These are phyloP conservation scores for Phaseolus lunatus DNA, from an alignment of 306 rosid genomes.

Conservation along the genomic window DNA sequence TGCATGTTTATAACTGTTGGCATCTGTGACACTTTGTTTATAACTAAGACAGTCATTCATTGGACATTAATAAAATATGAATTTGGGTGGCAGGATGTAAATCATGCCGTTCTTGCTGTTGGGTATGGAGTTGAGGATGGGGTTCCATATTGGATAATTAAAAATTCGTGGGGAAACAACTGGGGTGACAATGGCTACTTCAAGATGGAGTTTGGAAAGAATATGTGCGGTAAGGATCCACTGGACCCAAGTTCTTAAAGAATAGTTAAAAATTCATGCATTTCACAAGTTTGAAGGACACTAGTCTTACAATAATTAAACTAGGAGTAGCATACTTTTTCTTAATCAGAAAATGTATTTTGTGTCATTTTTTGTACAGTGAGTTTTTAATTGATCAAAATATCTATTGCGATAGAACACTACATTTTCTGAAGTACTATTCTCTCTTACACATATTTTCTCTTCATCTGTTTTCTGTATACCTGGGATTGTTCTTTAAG, in stretches of 20 bases:
- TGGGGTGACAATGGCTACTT: slow-evolving; percentile 98
- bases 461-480: not conserved
- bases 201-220: slow-evolving; percentile 95
- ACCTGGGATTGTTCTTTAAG: not conserved
- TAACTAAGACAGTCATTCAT: not conserved
- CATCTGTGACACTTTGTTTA: slow-evolving; percentile 9
- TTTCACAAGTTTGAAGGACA: not conserved
- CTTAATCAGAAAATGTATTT: not conserved
- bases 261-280: not conserved
- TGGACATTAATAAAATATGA: slow-evolving; percentile 25
- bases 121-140: slow-evolving; percentile 89
- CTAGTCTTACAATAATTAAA: not conserved
- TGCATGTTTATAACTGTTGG: not conserved
- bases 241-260: not conserved
- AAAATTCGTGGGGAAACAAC: slow-evolving; percentile 86
- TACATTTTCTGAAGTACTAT: not conserved
- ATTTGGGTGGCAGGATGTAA: slow-evolving; percentile 81
- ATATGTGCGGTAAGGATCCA: slow-evolving; percentile 88
- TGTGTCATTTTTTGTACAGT: not conserved
- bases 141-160: slow-evolving; percentile 83
- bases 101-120: slow-evolving; percentile 96
- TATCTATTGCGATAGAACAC: not conserved
- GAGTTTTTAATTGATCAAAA: not conserved
- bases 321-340: not conserved
- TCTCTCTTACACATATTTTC: too few relatives aligned